phyloP scores from a whole-genome alignment of 1,284 basidiomycete genomes.

The Irpex lacteus region DNA sequence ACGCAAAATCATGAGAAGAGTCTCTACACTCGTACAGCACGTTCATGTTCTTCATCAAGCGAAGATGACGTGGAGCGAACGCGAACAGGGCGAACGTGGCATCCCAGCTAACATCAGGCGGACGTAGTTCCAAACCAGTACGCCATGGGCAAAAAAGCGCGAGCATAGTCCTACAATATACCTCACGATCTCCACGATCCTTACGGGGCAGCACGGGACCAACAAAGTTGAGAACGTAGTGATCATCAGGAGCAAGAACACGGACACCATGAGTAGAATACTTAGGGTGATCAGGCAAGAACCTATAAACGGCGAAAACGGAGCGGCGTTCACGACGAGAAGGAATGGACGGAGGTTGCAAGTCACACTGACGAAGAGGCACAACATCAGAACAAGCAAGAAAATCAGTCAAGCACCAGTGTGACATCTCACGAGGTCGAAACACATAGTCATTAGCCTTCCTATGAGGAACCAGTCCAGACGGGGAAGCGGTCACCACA shows the following conservation, averaged over 20 bases:
- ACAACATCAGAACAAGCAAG: background rate
- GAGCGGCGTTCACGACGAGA: too few species aligned
- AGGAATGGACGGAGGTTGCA: background rate
- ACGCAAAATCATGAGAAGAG: conserved; percentile 30
- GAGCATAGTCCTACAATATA: conserved; percentile 31
- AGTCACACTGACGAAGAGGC: background rate
- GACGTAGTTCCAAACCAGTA: conserved; percentile 25
- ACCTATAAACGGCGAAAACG: background rate
- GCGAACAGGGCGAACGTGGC: conserved; percentile 16
- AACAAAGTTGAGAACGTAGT: conserved; percentile 24
- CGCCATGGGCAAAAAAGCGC: conserved; percentile 32
- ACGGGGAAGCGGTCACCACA: background rate
- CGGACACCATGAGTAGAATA: background rate
- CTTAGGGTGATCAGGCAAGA: background rate
- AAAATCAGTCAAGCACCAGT: background rate
- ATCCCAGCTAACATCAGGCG: conserved; percentile 20
- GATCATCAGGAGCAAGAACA: background rate
- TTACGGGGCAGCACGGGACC: conserved; percentile 27
- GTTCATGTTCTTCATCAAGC: conserved; percentile 29
- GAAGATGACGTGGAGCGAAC: conserved; percentile 12
- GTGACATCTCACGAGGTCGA: background rate
- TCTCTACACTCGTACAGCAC: conserved; percentile 32
- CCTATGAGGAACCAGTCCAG: background rate
- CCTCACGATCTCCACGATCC: conserved; percentile 31
- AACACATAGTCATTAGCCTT: conserved; percentile 3